These are phyloP conservation scores for Phaeodactylum tricornutum DNA, from an alignment of 108 stramenopile genomes.

Conservation along the genomic window DNA sequence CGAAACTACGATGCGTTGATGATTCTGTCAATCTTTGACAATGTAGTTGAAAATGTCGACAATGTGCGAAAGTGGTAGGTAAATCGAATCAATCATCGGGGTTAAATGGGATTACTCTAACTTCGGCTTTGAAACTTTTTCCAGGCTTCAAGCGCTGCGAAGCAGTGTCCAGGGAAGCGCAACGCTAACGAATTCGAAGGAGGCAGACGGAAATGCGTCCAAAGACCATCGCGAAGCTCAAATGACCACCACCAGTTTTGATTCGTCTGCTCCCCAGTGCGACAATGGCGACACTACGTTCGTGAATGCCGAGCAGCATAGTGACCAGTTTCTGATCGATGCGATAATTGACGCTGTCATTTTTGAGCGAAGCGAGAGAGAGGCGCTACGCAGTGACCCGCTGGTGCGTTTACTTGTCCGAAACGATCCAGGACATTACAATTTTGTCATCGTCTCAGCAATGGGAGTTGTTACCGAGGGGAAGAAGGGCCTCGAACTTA, in stretches of 20 bases:
- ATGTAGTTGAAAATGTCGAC: conserved; percentile 74
- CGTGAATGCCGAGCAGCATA: conserved; percentile 34
- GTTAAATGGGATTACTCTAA: too few species aligned
- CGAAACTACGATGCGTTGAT: conserved; percentile 83
- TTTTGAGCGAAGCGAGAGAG: conserved; percentile 50
- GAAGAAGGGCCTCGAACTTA: conserved; percentile 70
- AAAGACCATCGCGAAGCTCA: background rate
- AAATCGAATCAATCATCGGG: too few species aligned
- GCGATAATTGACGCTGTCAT: conserved; percentile 79
- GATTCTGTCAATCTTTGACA: conserved; percentile 70
- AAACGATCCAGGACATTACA: conserved; percentile 68
- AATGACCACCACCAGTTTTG: background rate
- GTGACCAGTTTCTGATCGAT: conserved; percentile 67
- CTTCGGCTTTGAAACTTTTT: too few species aligned
- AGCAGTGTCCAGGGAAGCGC: background rate
- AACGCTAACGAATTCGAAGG: background rate
- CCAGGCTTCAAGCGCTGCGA: background rate
- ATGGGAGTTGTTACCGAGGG: conserved; percentile 90
- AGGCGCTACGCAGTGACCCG: conserved; percentile 47
- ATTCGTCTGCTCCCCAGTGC: too few species aligned
- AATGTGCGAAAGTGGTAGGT: conserved; percentile 62
- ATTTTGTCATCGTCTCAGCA: conserved; percentile 76
- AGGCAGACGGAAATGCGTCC: too few species aligned
- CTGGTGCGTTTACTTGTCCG: conserved; percentile 61
- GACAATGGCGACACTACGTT: conserved; percentile 39